Evolutionary conservation across 2,329 filamentous ascomycete species (phyloP), one percentile per base, ranked within the genome.

Genomic region (Thielaviopsis musarum): DNA sequence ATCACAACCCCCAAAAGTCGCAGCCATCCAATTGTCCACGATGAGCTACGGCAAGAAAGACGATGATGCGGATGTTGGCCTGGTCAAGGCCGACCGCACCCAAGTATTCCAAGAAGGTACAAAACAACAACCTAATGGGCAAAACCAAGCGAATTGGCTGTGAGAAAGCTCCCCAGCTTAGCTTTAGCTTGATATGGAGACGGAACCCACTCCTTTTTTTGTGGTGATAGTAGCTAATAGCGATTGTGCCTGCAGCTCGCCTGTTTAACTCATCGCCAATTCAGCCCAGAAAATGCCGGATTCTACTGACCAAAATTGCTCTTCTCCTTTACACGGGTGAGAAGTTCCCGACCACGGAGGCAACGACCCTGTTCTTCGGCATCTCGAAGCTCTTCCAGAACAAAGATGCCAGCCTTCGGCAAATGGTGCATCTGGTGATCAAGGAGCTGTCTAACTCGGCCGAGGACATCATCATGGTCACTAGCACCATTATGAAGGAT

Each of bases 1-100:
- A 60, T 49, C 28, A 15, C 10, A 30, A 48, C 54, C n/a, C 21
- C 54, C 54, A 48, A 48, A 56, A 51, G 22, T 52, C 49, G 26
- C 54, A 59, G 54, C 56, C 53, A 56, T 56, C 57, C 45, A 59
- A 66, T 67, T 68, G 73, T 75, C 74, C 76, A 83, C 66, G 70
- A 95, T 95, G 91, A 93, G 87, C 75, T 95, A 93, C 82, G 85
- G 91, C 78, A 98, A 98, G 78, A 97, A 95, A 80, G 91, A 98
- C 74, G 93, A 97, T 80, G 93, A 98, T 78, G 88, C 85, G 70
- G 91, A 96, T 71, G 82, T 85, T 71, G 85, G 87, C 70, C 81
- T 97, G 77, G 87, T 97, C 79, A 95, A 91, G 81, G 89, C 97
- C 69, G 93, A 98, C 77, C 86, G 94, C 69, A 96, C 91, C 60